phyloP scores from a whole-genome alignment of 2,329 filamentous ascomycete species.

The Coleophoma cylindrospora region DNA sequence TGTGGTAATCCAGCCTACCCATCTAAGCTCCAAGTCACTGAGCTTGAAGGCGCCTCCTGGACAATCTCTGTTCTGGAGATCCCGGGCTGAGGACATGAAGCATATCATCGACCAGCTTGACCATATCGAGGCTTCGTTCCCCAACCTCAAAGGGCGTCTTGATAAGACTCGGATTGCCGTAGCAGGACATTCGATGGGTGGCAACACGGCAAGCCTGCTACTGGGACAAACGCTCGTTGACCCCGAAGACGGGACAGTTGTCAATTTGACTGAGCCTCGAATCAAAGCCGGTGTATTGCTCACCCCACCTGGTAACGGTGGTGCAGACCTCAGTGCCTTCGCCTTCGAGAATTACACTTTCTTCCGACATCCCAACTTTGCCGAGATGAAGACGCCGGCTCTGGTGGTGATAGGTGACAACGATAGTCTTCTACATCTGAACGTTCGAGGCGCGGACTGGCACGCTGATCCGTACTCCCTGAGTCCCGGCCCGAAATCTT shows the following conservation, averaged over 20 bases:
- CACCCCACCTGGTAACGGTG: slow-evolving; percentile 26
- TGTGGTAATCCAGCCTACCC: slow-evolving; percentile 37
- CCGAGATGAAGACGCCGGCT: slow-evolving; percentile 28
- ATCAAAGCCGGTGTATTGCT: slow-evolving; percentile 33
- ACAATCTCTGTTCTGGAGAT: slow-evolving; percentile 24
- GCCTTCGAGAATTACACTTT: slow-evolving; percentile 26
- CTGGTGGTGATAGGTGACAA: slow-evolving; percentile 34
- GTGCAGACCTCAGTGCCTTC: slow-evolving; percentile 22
- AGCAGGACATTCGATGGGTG: slow-evolving; percentile 35
- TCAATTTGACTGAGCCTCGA: slow-evolving; percentile 23
- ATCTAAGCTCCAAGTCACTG: slow-evolving; percentile 31
- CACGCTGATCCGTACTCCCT: slow-evolving; percentile 31
- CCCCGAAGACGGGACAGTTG: slow-evolving; percentile 19
- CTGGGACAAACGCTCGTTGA: slow-evolving; percentile 31
- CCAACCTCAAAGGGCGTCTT: slow-evolving; percentile 28
- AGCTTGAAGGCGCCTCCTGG: slow-evolving; percentile 12
- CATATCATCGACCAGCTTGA: slow-evolving; percentile 32
- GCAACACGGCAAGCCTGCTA: slow-evolving; percentile 27
- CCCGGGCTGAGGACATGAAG: slow-evolving; percentile 30
- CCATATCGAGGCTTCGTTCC: slow-evolving; percentile 28
- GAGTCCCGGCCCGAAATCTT: slow-evolving; percentile 28
- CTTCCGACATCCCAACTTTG: slow-evolving; percentile 26
- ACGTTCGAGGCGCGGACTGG: slow-evolving; percentile 33
- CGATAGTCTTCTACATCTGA: slow-evolving; percentile 24
- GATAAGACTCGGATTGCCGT: slow-evolving; percentile 29